Evolutionary conservation across 2,329 filamentous ascomycete genomes (phyloP), one percentile per base, ranked within the genome.

Genomic region (Zymoseptoria pseudotritici): DNA sequence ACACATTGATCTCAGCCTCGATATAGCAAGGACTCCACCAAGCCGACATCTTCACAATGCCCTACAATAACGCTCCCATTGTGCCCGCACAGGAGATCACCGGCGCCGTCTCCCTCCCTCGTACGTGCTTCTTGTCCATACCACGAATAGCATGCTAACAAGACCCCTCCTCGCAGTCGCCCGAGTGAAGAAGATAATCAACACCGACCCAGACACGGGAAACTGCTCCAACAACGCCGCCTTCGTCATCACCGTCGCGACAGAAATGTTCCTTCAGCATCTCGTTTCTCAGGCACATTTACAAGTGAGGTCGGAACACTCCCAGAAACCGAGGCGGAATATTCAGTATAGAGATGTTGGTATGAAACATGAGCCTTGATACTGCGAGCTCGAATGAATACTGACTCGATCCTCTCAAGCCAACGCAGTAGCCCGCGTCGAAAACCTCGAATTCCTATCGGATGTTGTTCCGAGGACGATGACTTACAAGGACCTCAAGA

Each of bases 181-280:
- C 19, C 86, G 94, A 69, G 90, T 99, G 61, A 97, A 97, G 78
- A 96, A 96, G 78, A 96, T 99, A 72, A 90, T 99, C 62, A 83
- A 86, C 54, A 83, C 91, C 60, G 94, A 99, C 75, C 86, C 90
- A 51, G 93, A 97, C 63, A 89, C 96, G 63, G 81, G 80, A 63
- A 84, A 89, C 72, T 96, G 91, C 75, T 96, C 92, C 53, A 96
- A 92, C 75, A 96, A 96, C 71, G 93, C 93, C 57, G 89, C 92
- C 20, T 97, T 97, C 74, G 86, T 93, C 59, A 95, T 97, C 69
- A 92, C 93, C 1, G 82, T 96, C 61, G 94, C 94, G 21, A 92
- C 94, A 3, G 94, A 99, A 77, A 87, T 96, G 82, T 97, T 99
- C 78, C 87, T 99, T 66, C 91, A 96, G 74, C 89, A 97, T 74